Base-by-base conservation (phyloP, 768 basidiomycete genomes). In the Kwoniella sp. region DNA sequence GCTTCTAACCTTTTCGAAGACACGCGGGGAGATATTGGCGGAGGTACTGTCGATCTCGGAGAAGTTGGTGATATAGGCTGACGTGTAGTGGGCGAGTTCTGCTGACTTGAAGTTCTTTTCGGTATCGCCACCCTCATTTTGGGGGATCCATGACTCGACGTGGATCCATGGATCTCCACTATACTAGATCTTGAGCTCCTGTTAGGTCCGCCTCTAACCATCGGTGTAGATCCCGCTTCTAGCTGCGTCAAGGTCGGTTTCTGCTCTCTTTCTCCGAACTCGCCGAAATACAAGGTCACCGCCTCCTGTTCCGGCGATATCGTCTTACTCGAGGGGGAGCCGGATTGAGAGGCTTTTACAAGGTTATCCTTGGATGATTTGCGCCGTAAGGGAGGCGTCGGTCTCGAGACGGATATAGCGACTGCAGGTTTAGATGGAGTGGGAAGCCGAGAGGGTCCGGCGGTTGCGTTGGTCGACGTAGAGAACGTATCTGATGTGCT, bases 371-470 rank as follows among this genome's bases (percentile, higher is more conserved):
- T 60, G 21, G 58, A 56, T 21, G 51, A 48, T 65, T 53, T 60
- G 26, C 53, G 64, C 13, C 62, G 62, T 2, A 58, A 33, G 19
- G 55, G 55, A n/a, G 50, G 59, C 25, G 36, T 48, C 10, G 55
- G 33, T 49, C 57, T 57, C n/a, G 58, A 57, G 29, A 60, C 56
- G 3, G 62, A 40, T 0, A 61, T 51, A 21, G 51, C 36, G 2
- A 55, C 54, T 4, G 29, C 17, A 5, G 60, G n/a, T 10, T 50
- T 62, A 22, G 25, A 15, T 12, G 53, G 55, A 25, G 22, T 60
- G 30, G 55, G 48, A 17, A 61, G n/a, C 8, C 65, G 60, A 17
- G 65, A 52, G 19, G 60, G 65, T 26, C 55, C 60, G 33, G 64
- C 58, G 6, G 40, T 10, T 12, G 58, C 46, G 8, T 44, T 55